Conservation (phyloP, 768 basidiomycete genomes). For the Hirschioporus abietinus region DNA sequence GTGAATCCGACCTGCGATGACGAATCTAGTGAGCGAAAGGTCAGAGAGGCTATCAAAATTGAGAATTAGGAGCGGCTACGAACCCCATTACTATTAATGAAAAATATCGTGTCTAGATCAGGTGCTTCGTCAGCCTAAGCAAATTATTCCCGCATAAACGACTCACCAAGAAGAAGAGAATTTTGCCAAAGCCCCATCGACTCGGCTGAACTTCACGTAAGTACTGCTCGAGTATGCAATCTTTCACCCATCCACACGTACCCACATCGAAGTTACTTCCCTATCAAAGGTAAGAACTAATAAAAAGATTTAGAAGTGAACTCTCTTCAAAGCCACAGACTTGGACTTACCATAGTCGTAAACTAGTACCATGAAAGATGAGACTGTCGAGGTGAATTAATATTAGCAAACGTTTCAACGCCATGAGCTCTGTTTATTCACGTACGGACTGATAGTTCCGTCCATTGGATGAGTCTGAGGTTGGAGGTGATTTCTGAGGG, state of each 20-base stretch:
- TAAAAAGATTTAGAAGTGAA: background rate
- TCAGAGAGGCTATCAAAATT: background rate
- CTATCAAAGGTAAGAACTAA: background rate
- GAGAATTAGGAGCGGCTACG: constrained; percentile 33
- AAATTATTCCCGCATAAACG: constrained; percentile 1
- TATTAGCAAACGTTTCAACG: background rate
- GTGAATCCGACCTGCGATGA: constrained; percentile 44
- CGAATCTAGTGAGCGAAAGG: constrained; percentile 1
- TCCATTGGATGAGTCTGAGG: constrained; percentile 1
- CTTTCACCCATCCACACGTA: background rate
- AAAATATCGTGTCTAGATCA: constrained; percentile 52
- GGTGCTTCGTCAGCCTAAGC: background rate
- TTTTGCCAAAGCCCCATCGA: constrained; percentile 33
- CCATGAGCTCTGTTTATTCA: background rate
- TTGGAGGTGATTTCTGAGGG: background rate
- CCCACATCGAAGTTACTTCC: background rate
- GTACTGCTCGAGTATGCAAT: background rate
- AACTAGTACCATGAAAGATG: background rate
- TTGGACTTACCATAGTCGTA: background rate
- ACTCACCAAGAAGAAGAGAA: constrained; percentile 48
- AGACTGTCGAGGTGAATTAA: background rate
- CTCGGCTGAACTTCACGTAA: background rate
- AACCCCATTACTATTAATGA: constrained; percentile 22
- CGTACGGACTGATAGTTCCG: background rate
- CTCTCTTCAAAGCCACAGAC: too few relatives aligned